These are phyloP conservation scores for Tetracladium setigerum DNA, from an alignment of 495 filamentous ascomycete genomes.

Conservation along the genomic window DNA sequence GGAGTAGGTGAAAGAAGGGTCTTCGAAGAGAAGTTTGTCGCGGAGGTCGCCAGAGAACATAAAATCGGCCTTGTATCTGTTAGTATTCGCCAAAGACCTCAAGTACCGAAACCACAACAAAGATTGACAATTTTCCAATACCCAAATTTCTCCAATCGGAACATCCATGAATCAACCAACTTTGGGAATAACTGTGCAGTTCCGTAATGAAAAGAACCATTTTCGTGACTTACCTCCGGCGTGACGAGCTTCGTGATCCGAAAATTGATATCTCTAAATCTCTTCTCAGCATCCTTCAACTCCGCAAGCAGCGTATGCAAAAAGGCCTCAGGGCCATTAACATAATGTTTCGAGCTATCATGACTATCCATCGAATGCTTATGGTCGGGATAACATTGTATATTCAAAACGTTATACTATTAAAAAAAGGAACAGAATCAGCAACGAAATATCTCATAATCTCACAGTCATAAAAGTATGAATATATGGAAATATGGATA, in stretches of 20 bases:
- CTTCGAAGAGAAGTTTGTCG: conserved; percentile 50
- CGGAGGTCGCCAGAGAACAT: conserved; percentile 43
- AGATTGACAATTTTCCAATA: no score
- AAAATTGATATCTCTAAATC: conserved; percentile 37
- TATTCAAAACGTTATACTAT: conserved; percentile 43
- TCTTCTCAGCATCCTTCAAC: conserved; percentile 42
- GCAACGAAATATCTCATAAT: no score
- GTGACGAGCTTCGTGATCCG: conserved; percentile 41
- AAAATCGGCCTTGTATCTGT: conserved; percentile 31
- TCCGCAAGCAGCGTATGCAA: conserved; percentile 39
- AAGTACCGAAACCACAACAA: no score
- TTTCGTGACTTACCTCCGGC: conserved; percentile 29
- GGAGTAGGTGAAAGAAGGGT: conserved; percentile 44
- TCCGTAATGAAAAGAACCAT: background rate
- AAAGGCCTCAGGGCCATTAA: conserved; percentile 47
- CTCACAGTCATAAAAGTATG: no score
- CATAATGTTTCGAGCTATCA: conserved; percentile 36
- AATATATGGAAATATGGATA: no score
- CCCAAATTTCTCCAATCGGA: no score
- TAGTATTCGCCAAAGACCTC: no score
- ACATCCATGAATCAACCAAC: no score
- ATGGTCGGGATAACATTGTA: conserved; percentile 47
- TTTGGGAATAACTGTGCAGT: no score
- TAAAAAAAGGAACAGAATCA: no score
- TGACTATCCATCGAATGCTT: conserved; percentile 37